phyloP scores from a whole-genome alignment of 2,329 filamentous ascomycete genomes.

The Didymosphaeria variabile region DNA sequence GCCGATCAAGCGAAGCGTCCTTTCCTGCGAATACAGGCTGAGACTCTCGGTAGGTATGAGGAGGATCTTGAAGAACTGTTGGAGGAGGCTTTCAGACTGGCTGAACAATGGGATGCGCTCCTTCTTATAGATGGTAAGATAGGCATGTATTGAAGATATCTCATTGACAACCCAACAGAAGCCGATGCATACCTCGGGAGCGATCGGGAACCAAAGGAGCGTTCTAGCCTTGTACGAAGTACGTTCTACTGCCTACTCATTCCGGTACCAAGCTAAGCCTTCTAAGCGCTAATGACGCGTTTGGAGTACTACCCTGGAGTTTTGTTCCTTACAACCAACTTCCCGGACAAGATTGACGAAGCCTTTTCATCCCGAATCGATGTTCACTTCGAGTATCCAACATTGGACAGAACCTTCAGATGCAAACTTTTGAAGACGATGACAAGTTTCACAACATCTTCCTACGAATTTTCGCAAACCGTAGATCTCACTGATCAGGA shows the following conservation, averaged over 20 bases:
- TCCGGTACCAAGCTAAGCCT: too few relatives aligned
- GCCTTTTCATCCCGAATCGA: conserved; percentile 1
- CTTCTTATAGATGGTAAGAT: too few relatives aligned
- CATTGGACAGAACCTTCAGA: not conserved
- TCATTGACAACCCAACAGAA: too few relatives aligned
- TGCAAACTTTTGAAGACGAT: too few relatives aligned
- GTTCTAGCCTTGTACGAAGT: too few relatives aligned
- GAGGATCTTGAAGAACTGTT: not conserved
- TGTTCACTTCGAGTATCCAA: not conserved
- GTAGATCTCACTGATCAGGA: conserved; percentile 1
- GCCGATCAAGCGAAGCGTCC: conserved; percentile 1
- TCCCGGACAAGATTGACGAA: not conserved
- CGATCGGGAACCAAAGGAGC: too few relatives aligned
- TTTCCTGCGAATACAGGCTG: not conserved
- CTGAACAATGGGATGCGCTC: too few relatives aligned
- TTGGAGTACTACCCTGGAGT: conserved; percentile 1
- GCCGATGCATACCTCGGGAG: too few relatives aligned
- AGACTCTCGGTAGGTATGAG: not conserved
- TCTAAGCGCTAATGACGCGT: not conserved
- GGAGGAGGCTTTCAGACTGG: too few relatives aligned
- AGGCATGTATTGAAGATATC: too few relatives aligned
- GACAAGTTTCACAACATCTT: too few relatives aligned
- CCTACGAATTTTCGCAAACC: not conserved
- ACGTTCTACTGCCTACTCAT: too few relatives aligned
- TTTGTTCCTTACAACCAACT: conserved; percentile 3